Conservation (phyloP, 169 alveolate species). For the Plasmodium blacklocki region DNA sequence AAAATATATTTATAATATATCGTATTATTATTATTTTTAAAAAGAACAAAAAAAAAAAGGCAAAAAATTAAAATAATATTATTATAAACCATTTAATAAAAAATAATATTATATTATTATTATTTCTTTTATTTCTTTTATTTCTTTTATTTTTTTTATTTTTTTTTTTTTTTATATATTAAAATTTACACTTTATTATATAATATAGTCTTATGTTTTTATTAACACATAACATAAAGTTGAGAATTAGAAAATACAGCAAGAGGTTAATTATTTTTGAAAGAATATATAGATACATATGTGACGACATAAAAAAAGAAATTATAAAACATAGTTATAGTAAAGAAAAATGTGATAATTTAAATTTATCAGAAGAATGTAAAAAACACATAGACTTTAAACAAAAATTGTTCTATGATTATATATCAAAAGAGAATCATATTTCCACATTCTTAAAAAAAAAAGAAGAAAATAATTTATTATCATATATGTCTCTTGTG, state of each 20-base stretch:
- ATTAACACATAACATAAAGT: slow-evolving; percentile 10
- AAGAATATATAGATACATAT: slow-evolving; percentile 22
- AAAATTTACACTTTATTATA: no score
- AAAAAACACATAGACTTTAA: slow-evolving; percentile 60
- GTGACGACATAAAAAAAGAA: slow-evolving; percentile 38
- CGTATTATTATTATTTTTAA: no score
- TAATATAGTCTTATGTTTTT: background rate
- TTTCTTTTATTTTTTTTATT: background rate
- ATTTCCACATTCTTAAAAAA: slow-evolving; percentile 1
- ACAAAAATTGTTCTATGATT: slow-evolving; percentile 61
- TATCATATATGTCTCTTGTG: background rate
- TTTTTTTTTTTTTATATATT: background rate
- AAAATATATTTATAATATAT: no score
- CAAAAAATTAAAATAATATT: no score
- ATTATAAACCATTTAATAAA: no score
- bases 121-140: background rate
- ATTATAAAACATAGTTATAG: slow-evolving; percentile 59
- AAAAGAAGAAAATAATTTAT: background rate
- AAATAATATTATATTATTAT: background rate
- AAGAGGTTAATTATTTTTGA: background rate
- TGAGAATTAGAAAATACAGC: slow-evolving; percentile 19
- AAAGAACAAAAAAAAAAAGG: no score
- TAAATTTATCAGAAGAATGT: slow-evolving; percentile 42
- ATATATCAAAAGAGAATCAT: slow-evolving; percentile 20
- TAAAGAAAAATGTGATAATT: slow-evolving; percentile 53